phyloP scores from a whole-genome alignment of 129 eudicot species.

The Centella asiatica region DNA sequence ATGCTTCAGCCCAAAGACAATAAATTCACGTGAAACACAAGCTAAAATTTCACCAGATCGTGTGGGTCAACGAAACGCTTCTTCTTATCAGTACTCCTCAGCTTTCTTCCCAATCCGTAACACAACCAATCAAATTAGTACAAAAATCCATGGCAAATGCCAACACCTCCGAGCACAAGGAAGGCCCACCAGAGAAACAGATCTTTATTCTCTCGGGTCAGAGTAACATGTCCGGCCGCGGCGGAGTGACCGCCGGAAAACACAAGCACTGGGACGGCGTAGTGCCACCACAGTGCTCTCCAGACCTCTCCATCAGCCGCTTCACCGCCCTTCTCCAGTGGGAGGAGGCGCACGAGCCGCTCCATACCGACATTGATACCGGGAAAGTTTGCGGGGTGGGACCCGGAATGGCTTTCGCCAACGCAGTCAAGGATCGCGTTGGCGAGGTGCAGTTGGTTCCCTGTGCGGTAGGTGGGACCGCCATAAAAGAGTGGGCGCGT shows the following conservation, averaged over 20 bases:
- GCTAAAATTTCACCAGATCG: too few relatives aligned
- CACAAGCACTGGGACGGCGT: constrained; percentile 62
- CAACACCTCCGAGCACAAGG: constrained; percentile 14
- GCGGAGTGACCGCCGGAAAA: constrained; percentile 65
- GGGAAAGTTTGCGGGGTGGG: constrained; percentile 71
- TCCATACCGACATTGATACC: constrained; percentile 75
- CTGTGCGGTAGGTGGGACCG: constrained; percentile 82
- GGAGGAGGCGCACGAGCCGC: constrained; percentile 82
- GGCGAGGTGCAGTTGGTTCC: constrained; percentile 60
- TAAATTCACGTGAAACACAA: too few relatives aligned
- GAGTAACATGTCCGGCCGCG: constrained; percentile 99
- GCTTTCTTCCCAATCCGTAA: too few relatives aligned
- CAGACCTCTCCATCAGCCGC: constrained; percentile 69
- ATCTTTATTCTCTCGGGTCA: constrained; percentile 87
- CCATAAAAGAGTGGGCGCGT: constrained; percentile 66
- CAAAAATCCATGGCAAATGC: constrained; percentile 25
- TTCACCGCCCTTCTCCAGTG: constrained; percentile 60
- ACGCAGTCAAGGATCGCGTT: constrained; percentile 49
- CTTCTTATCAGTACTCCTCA: too few relatives aligned
- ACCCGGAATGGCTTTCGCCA: constrained; percentile 86
- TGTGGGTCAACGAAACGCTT: too few relatives aligned
- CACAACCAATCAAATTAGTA: too few relatives aligned
- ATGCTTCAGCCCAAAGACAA: too few relatives aligned
- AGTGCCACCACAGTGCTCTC: constrained; percentile 56
- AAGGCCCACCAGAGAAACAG: constrained; percentile 31